Evolutionary conservation across 192 early-diverging fungal genomes (phyloP).

Genomic region (Coemansia aciculifera): DNA sequence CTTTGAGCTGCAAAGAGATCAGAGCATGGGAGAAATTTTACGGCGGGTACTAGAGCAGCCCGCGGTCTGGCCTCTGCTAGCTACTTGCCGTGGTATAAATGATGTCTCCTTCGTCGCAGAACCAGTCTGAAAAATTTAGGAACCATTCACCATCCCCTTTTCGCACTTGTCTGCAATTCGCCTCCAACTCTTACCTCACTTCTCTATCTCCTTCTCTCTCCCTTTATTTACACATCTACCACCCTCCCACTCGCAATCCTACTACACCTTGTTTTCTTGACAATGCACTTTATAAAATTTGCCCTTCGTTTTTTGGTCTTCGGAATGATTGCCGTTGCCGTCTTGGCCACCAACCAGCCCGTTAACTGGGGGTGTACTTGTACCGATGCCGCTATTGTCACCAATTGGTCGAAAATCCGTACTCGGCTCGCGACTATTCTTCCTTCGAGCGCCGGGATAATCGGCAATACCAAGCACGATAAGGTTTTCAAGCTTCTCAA

Average conservation of each 20-base stretch:
- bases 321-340: not conserved
- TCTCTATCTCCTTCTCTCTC: not conserved
- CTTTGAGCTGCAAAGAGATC: not conserved
- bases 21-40: not conserved
- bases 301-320: not conserved
- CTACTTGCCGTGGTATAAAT: not conserved
- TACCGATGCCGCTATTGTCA: not conserved
- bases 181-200: not conserved
- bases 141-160: not conserved
- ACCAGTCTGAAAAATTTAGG: not conserved
- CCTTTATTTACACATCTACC: not conserved
- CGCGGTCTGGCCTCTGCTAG: not conserved
- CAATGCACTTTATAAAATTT: not conserved
- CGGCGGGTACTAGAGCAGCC: not conserved
- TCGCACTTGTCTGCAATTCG: not conserved
- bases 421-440: not conserved
- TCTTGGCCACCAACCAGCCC: conserved; percentile 2
- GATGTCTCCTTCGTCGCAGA: not conserved
- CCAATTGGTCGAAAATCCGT: not conserved
- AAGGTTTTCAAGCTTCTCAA: not conserved
- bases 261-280: not conserved
- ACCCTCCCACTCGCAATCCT: not conserved
- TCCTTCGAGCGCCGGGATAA: not conserved
- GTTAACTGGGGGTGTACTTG: not conserved
- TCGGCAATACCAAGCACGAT: not conserved